Evolutionary conservation across 2,329 filamentous ascomycete species (phyloP).

Genomic region (Cladophialophora exuberans): DNA sequence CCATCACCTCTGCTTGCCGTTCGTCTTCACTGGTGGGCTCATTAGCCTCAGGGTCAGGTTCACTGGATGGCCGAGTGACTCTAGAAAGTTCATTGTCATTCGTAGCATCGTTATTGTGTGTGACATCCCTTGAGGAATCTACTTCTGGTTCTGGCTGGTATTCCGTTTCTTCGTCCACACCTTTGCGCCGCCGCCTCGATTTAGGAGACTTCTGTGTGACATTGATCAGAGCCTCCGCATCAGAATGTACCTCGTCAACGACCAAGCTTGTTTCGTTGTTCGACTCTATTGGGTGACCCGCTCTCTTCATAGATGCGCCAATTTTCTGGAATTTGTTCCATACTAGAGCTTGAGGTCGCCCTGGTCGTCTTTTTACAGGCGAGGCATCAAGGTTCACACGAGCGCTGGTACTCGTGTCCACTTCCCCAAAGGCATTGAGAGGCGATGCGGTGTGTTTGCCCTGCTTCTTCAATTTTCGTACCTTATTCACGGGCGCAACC

Average conservation of each 20-base stretch:
- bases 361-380: constrained; percentile 22
- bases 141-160: too few relatives aligned
- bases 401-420: constrained; percentile 19
- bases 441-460: constrained; percentile 20
- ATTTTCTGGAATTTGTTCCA: constrained; percentile 8
- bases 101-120: too few relatives aligned
- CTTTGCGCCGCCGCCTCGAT: too few relatives aligned
- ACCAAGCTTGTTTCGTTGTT: too few relatives aligned
- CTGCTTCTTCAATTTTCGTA: constrained; percentile 13
- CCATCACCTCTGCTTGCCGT: constrained; percentile 8
- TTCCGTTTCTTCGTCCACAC: too few relatives aligned
- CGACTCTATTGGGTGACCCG: too few relatives aligned
- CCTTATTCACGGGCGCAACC: constrained; percentile 12
- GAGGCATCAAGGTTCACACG: constrained; percentile 27
- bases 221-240: background rate
- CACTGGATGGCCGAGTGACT: constrained; percentile 22
- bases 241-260: background rate
- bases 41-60: constrained; percentile 10
- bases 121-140: too few relatives aligned
- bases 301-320: background rate
- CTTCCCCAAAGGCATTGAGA: constrained; percentile 23
- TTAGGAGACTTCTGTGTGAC: background rate
- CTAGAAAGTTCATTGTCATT: too few relatives aligned
- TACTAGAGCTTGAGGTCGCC: background rate
- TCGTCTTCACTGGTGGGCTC: constrained; percentile 20